Conservation (phyloP, 805 yeast species). For the Torulaspora gathmanii region DNA sequence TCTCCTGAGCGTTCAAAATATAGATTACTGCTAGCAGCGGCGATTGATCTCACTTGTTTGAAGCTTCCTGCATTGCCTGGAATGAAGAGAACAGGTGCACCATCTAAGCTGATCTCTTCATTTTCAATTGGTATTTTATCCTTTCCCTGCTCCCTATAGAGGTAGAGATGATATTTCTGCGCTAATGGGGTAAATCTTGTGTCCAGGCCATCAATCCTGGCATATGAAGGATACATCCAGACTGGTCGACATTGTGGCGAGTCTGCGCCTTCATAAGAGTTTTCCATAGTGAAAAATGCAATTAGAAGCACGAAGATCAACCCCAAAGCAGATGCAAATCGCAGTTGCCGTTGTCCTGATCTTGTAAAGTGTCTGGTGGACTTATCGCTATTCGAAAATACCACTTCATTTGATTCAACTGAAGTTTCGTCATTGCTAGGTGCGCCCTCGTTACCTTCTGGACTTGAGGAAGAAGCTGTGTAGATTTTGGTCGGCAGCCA, state of each 20-base stretch:
- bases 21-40: conserved; percentile 65
- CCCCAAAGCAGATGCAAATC: conserved; percentile 16
- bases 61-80: conserved; percentile 98
- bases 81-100: conserved; percentile 85
- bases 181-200: conserved; percentile 57
- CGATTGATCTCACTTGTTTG: conserved; percentile 86
- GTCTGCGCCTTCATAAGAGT: conserved; percentile 43
- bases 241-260: conserved; percentile 57
- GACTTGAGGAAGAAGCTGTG: not conserved
- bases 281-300: conserved; percentile 10
- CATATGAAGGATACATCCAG: conserved; percentile 81
- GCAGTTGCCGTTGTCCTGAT: conserved; percentile 3
- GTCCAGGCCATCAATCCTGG: conserved; percentile 69
- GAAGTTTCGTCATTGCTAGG: not conserved
- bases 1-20: conserved; percentile 38
- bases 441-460: not conserved
- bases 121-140: conserved; percentile 50
- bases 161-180: conserved; percentile 69
- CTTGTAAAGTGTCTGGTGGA: not conserved
- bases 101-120: conserved; percentile 44
- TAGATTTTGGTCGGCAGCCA: not conserved
- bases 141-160: conserved; percentile 78
- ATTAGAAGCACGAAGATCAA: conserved; percentile 16
- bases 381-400: not conserved
- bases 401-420: not conserved